A percentile compares a stretch with the other conserved stretches of the same genome.
Conservation (phyloP, 768 basidiomycete genomes). For the Austroboletus festivus region DNA sequence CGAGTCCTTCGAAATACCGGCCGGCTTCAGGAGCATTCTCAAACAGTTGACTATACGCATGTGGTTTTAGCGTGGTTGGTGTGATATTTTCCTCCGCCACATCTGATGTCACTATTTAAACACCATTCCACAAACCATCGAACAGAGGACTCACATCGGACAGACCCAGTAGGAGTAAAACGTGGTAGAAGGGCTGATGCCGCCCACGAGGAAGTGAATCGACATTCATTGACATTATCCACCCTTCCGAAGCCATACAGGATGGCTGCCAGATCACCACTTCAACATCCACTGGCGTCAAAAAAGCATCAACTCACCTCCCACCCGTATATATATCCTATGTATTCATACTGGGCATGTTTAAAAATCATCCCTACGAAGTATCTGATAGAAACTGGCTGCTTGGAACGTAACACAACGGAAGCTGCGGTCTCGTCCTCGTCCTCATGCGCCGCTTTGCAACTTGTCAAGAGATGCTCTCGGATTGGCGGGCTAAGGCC, state of each 20-base stretch:
- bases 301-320: conserved; percentile 34
- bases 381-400: conserved; percentile 30
- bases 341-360: conserved; percentile 39
- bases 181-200: conserved; percentile 50
- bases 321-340: conserved; percentile 48
- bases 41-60: conserved; percentile 24
- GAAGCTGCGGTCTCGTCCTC: conserved; percentile 30
- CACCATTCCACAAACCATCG: background rate
- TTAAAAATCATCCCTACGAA: conserved; percentile 51
- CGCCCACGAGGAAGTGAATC: conserved; percentile 38
- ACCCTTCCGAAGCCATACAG: conserved; percentile 41
- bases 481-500: conserved; percentile 24
- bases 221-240: conserved; percentile 44
- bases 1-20: conserved; percentile 38
- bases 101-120: conserved; percentile 18
- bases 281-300: background rate
- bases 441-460: conserved; percentile 28
- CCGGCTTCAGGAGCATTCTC: conserved; percentile 24
- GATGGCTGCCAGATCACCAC: conserved; percentile 16
- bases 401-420: conserved; percentile 26
- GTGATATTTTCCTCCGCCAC: conserved; percentile 37
- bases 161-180: conserved; percentile 34
- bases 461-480: conserved; percentile 30
- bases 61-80: conserved; percentile 18
- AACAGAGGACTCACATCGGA: conserved; percentile 36